These are phyloP conservation scores for Umbelopsis isabellina DNA, from an alignment of 192 early-diverging fungal genomes.

Conservation along the genomic window DNA sequence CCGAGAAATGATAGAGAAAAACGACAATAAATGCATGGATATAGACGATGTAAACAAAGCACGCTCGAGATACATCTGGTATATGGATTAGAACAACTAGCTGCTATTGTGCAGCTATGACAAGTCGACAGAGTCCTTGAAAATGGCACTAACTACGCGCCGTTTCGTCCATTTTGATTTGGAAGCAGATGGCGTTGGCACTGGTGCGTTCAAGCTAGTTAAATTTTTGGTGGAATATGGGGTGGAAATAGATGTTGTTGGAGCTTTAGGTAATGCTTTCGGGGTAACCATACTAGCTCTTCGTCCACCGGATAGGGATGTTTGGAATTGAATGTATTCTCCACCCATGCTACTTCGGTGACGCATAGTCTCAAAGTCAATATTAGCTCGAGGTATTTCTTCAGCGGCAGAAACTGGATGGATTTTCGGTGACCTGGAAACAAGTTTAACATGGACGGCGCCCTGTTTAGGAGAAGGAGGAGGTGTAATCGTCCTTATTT, in stretches of 20 bases:
- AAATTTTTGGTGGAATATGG: not conserved
- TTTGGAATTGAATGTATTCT: conserved; percentile 18
- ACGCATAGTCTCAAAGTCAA: conserved; percentile 13
- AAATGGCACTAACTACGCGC: not conserved
- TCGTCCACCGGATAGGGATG: not conserved
- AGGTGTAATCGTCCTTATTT: conserved; percentile 4
- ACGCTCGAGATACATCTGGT: not conserved
- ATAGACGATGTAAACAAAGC: not conserved
- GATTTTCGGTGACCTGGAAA: not conserved
- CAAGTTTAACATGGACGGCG: not conserved
- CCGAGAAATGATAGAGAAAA: not conserved
- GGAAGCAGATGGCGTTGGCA: not conserved
- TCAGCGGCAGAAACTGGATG: not conserved
- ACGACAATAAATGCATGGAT: not conserved
- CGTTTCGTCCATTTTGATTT: conserved; percentile 14
- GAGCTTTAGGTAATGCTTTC: conserved; percentile 2
- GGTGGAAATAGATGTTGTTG: not conserved
- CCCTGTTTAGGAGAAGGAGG: not conserved
- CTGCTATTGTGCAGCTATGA: not conserved
- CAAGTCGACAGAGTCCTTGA: not conserved
- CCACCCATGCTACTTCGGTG: conserved; percentile 17
- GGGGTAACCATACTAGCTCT: not conserved
- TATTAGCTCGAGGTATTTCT: conserved; percentile 11
- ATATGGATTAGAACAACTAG: not conserved
- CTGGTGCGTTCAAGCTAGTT: not conserved